phyloP scores from a whole-genome alignment of 2,329 filamentous ascomycete species.

The Aspergillus uvarum region DNA sequence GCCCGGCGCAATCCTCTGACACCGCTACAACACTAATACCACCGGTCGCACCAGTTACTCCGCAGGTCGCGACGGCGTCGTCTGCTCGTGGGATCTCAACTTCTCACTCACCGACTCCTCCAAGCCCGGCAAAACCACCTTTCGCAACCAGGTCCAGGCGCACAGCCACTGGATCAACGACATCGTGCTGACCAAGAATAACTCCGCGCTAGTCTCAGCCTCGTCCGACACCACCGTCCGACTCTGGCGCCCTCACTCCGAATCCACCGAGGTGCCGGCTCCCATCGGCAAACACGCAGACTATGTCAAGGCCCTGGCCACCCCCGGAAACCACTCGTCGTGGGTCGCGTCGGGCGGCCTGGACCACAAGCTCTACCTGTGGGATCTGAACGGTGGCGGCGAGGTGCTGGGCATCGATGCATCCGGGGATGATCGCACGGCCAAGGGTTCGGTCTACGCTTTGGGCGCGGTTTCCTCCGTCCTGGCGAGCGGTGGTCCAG shows the following conservation, averaged over 20 bases:
- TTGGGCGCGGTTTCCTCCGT: conserved; percentile 76
- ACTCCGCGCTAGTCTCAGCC: conserved; percentile 78
- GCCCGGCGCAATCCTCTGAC: neutral
- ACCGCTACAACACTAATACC: conserved; percentile 21
- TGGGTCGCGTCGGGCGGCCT: conserved; percentile 95
- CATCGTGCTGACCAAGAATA: conserved; percentile 75
- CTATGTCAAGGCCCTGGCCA: conserved; percentile 92
- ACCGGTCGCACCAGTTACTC: conserved; percentile 68
- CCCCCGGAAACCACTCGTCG: conserved; percentile 66
- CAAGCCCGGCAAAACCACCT: conserved; percentile 48
- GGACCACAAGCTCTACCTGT: conserved; percentile 86
- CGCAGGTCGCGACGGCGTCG: conserved; percentile 88
- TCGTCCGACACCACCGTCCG: conserved; percentile 95
- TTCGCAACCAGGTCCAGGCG: conserved; percentile 68
- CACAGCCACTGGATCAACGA: conserved; percentile 98
- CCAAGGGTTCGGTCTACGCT: conserved; percentile 95
- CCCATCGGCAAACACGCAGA: conserved; percentile 92
- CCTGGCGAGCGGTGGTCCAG: conserved; percentile 87
- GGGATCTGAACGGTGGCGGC: conserved; percentile 87
- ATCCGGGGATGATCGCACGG: conserved; percentile 71
- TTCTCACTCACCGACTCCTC: conserved; percentile 34
- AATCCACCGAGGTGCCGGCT: conserved; percentile 63
- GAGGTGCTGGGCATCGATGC: conserved; percentile 80
- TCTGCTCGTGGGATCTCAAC: conserved; percentile 88
- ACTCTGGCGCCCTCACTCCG: conserved; percentile 76